Conservation (phyloP, 495 filamentous ascomycete genomes). For the Chaetomidium leptoderma region DNA sequence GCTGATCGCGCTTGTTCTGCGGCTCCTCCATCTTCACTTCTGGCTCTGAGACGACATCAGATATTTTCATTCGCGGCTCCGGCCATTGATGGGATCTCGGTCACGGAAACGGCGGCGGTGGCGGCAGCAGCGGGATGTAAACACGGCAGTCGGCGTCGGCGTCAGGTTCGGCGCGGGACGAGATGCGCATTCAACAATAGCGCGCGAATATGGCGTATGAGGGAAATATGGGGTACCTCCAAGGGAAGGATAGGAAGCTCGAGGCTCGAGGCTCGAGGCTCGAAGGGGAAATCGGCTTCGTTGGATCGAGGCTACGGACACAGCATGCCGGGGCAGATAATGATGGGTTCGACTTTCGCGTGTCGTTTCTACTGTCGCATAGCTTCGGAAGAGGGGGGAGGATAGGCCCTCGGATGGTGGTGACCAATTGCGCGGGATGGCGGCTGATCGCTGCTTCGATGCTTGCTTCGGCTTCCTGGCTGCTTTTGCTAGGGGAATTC, state of each 20-base stretch:
- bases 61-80: constrained; percentile 37
- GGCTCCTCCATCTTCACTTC: constrained; percentile 54
- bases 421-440: constrained; percentile 19
- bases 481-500: constrained; percentile 22
- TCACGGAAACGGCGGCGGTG: constrained; percentile 1
- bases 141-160: not conserved
- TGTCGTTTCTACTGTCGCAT: constrained; percentile 6
- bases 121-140: constrained; percentile 1
- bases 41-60: constrained; percentile 42
- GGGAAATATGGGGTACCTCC: constrained; percentile 18
- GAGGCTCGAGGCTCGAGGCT: not conserved
- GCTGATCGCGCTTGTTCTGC: constrained; percentile 66
- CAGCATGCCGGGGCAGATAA: constrained; percentile 10
- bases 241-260: constrained; percentile 6
- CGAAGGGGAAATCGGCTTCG: not conserved
- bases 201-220: constrained; percentile 24
- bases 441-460: constrained; percentile 6
- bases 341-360: not conserved
- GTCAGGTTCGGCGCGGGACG: constrained; percentile 5
- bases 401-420: constrained; percentile 5
- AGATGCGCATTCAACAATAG: not conserved
- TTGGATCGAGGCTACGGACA: constrained; percentile 4
- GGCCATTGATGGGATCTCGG: constrained; percentile 30
- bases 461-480: constrained; percentile 9
- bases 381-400: constrained; percentile 6